Conservation (phyloP, 345 rosid genomes). For the Syzygium aromaticum region DNA sequence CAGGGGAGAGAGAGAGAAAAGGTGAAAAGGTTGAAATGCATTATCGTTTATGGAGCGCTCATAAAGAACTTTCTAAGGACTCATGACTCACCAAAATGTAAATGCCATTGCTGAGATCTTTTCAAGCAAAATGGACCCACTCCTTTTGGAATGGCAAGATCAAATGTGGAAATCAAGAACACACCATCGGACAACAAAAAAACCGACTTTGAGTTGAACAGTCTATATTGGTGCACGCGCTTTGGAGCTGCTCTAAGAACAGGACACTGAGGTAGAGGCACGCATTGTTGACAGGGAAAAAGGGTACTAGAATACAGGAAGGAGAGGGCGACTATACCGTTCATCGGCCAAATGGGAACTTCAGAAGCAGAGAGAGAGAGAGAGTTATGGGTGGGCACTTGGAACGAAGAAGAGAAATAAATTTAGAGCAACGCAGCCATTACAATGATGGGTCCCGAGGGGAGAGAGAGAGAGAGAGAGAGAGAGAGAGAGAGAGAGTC, state of each 20-base stretch:
- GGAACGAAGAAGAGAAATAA: conserved; percentile 2
- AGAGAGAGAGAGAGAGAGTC: background rate
- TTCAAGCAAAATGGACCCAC: background rate
- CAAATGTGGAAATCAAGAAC: background rate
- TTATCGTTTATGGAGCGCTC: background rate
- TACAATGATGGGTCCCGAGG: background rate
- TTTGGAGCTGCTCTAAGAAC: background rate
- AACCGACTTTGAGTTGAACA: background rate
- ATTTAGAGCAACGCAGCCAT: conserved; percentile 2
- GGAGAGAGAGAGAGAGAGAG: background rate
- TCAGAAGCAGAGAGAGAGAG: background rate
- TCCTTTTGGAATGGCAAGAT: background rate
- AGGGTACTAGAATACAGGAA: background rate
- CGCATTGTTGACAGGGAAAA: background rate
- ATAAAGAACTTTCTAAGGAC: background rate
- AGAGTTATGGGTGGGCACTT: conserved; percentile 4
- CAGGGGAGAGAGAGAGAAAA: background rate
- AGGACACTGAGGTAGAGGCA: background rate
- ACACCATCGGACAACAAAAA: background rate
- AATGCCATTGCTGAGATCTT: background rate
- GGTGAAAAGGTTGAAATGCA: background rate
- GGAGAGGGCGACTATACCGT: background rate
- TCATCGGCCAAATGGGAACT: background rate
- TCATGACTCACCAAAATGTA: background rate
- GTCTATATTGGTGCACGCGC: background rate